Evolutionary conservation across 192 early-diverging fungal genomes (phyloP), one percentile per base, ranked within the genome.

Genomic region (Haplosporangium gracile): DNA sequence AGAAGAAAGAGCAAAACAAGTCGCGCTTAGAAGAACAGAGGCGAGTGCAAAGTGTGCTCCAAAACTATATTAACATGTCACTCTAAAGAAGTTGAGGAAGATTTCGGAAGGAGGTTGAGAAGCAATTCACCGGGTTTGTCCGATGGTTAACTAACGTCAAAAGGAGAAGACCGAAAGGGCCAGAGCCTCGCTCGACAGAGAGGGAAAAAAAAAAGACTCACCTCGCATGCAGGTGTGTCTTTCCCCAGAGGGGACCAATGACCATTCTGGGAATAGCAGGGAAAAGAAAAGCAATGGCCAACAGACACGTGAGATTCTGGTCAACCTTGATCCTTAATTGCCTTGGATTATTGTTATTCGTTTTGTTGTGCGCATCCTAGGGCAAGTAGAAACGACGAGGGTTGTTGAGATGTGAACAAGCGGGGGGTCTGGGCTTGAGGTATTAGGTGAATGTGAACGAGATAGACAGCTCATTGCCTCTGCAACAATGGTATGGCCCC

Each of bases 281-380:
- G 5, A 8, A 57, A n/a, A 4, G 13, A n/a, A n/a, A 65, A 65
- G 60, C 57, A 29, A 29, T 29, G 29, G 29, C 29, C 60, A 65
- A 65, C 60, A 65, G 60, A 65, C 60, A 65, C 26, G 60, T 65
- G 60, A 32, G 60, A 65, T 11, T 29, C 60, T 65, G 60, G 32
- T 26, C 60, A 32, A 26, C 60, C 29, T 65, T 65, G 60, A 32
- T 32, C 18, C 24, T 65, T 32, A 2, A 8, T n/a, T 57, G 0
- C 24, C 24, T 8, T n/a, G 24, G 57, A 9, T 24, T 24, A 8
- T 29, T n/a, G 57, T 29, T 60, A 10, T 45, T 45, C 13, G 1
- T 45, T 2, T 15, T 45, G 10, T 45, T 45, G 43, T 45, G 11
- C 13, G 9, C 11, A 45, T 51, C 18, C 18, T 18, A 49, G 20